Base-by-base conservation (phyloP, 805 yeast genomes). In the Yarrowia deformans region DNA sequence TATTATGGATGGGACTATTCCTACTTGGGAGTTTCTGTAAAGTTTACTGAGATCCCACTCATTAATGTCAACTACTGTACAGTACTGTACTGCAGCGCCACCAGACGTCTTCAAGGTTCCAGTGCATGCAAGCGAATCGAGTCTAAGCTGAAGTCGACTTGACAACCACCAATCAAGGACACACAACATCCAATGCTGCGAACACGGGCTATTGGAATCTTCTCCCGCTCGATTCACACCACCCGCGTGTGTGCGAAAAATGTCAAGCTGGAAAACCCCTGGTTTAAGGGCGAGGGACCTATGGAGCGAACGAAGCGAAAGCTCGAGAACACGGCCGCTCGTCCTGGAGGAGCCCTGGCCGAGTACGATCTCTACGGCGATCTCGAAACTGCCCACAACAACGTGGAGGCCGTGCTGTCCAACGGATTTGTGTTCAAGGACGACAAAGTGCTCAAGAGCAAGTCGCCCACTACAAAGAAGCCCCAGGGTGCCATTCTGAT, bases 361-460 rank as follows among this genome's bases (percentile, higher is more conserved):
- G 82, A 82, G 56, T 78, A 81, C 68, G 84, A 85, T 72, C 79
- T 86, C 5, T 78, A 84, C 69, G 79, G 81, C 74, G 80, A 81
- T 74, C 82, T 32, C 72, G 78, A 70, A 3, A 77, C 79, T 10
- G 88, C 89, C 0, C 77, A 78, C 42, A 86, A 86, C 73, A 84
- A 83, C 72, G 80, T 86, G 49, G 86, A 84, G 70, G 79, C 83
- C 72, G 81, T 86, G 16, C 82, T 86, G 34, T 72, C 76, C 7
- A 84, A 88, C 73, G 88, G 92, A 1, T 86, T 87, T 70, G 82
- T 86, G 43, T 84, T 90, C 71, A 81, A 89, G 2, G 85, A 84
- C 70, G 84, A 84, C 70, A 76, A 82, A 67, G 84, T 81, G 68
- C 83, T 85, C 14, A 79, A 77, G 32, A 75, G 69, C 18, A 54